Evolutionary conservation across 1,284 basidiomycete genomes (phyloP), one percentile per base, ranked within the genome.

Genomic region (Anthracocystis panici-leucophaei): DNA sequence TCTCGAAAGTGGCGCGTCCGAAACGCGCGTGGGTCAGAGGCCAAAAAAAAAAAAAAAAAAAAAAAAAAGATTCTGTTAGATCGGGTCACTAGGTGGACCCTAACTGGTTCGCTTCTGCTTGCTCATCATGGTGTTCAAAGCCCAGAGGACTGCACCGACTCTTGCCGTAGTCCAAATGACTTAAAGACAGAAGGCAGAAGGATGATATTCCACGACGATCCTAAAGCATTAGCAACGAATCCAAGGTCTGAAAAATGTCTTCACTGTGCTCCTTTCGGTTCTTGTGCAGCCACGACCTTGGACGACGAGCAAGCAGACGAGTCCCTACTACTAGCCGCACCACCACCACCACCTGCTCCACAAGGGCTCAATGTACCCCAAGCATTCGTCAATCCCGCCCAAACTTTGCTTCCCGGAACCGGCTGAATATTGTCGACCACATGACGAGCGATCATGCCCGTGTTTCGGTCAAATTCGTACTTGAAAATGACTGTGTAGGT

Each of bases 341-440:
- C 58, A 16, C 65, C 65, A 16, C 65, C 65, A 7, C 62, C 72
- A 0, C 44, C 57, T 5, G 57, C 55, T 3, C 66, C 66, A 31
- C 35, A 45, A 25, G 69, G 74, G 18, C 61, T 72, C 46, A 76
- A 20, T 9, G 40, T 53, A n/a, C 65, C 74, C 61, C 61, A 76
- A 8, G 69, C 74, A 33, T 61, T 48, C 23, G 51, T 68, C 11
- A 77, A 53, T 3, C 70, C 74, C 7, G 69, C 76, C 74, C 72
- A 77, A 4, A 82, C 69, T 41, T 76, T 79, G 50, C 73, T 76
- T 5, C 80, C 80, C 0, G 81, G 80, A 8, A 78, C 75, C 8
- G 83, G 83, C 72, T 82, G 75, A 49, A 84, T 82, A 38, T 79
- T 74, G 61, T 84, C 82, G 18, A 84, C 82, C 21, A 65, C 53